Percentiles rank a stretch among this genome's conserved stretches.
Evolutionary conservation across 2,329 filamentous ascomycete genomes (phyloP).

Genomic region (Lecanicillium sp.): DNA sequence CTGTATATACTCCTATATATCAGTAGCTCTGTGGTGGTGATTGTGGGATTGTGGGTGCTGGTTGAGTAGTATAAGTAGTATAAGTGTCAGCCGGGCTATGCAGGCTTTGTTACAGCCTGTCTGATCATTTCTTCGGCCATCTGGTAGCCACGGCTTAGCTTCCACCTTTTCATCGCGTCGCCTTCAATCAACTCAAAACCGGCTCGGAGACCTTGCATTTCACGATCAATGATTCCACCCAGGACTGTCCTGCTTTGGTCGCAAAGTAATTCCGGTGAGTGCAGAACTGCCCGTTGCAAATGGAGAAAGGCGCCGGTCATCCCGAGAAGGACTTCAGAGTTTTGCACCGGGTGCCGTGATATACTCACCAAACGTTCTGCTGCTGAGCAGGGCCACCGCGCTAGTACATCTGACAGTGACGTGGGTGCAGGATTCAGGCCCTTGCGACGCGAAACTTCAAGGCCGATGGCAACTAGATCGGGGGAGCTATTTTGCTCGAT

Average conservation of each 20-base stretch:
- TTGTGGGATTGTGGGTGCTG: too few relatives aligned
- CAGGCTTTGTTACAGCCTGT: neutral
- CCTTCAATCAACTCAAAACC: neutral
- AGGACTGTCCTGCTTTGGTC: neutral
- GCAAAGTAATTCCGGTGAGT: neutral
- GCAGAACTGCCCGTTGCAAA: neutral
- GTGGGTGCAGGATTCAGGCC: neutral
- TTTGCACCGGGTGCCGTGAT: neutral
- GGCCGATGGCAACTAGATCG: conserved; percentile 1
- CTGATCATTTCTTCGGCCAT: neutral
- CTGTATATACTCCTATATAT: too few relatives aligned
- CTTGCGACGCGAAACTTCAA: conserved; percentile 1
- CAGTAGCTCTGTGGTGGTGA: too few relatives aligned
- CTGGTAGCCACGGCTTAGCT: neutral
- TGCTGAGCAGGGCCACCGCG: neutral
- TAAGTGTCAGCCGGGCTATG: too few relatives aligned
- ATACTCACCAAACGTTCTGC: neutral
- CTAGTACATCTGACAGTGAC: neutral
- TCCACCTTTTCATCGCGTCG: neutral
- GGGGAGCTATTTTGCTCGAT: neutral
- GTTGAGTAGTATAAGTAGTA: too few relatives aligned
- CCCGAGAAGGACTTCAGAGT: neutral
- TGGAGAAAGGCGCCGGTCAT: neutral
- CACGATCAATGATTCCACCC: neutral
- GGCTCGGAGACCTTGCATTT: neutral